These are phyloP conservation scores for Linaria vulgaris DNA, from an alignment of 257 asterid species.

Conservation along the genomic window DNA sequence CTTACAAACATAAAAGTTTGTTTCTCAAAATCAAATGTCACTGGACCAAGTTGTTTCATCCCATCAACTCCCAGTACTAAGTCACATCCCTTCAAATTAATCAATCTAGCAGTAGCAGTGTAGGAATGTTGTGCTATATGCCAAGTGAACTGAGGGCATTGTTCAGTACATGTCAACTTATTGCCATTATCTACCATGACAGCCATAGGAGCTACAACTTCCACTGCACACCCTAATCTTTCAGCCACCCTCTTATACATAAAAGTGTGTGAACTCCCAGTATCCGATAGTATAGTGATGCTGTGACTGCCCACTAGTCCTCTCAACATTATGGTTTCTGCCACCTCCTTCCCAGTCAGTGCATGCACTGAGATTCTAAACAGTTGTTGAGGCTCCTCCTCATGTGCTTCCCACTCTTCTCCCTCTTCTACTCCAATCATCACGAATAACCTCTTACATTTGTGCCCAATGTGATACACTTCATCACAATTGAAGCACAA, in stretches of 20 bases:
- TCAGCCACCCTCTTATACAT: not conserved
- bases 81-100: not conserved
- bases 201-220: not conserved
- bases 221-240: not conserved
- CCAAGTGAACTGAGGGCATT: not conserved
- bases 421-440: not conserved
- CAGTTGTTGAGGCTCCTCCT: not conserved
- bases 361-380: not conserved
- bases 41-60: not conserved
- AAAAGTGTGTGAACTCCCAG: not conserved
- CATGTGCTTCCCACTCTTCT: not conserved
- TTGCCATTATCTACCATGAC: not conserved
- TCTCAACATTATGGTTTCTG: not conserved
- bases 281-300: not conserved
- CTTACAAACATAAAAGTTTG: not conserved
- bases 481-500: slow-evolving; percentile 3
- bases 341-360: not conserved
- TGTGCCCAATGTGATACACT: not conserved
- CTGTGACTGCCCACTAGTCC: not conserved
- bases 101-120: not conserved
- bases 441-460: not conserved
- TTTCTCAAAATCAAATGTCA: not conserved
- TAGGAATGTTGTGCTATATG: too few species aligned
- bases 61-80: not conserved
- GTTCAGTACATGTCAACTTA: not conserved